These are phyloP conservation scores for Fomitopsis palustris DNA, from an alignment of 1,284 basidiomycete genomes.

Conservation along the genomic window DNA sequence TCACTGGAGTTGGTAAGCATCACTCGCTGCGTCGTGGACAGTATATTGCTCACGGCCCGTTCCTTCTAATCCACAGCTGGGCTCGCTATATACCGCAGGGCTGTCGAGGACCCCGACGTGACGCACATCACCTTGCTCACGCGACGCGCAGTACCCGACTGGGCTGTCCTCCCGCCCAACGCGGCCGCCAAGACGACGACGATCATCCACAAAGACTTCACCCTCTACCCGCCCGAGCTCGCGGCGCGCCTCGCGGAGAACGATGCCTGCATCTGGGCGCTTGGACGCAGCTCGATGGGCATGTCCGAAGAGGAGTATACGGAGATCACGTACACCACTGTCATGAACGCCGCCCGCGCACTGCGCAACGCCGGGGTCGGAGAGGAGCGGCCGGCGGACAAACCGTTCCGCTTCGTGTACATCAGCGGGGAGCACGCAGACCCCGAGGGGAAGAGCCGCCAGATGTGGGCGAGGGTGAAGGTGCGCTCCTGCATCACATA, in stretches of 20 bases:
- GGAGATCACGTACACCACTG: constrained; percentile 32
- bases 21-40: background rate
- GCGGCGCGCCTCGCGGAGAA: constrained; percentile 29
- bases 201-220: constrained; percentile 28
- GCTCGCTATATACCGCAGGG: constrained; percentile 35
- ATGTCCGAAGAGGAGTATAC: constrained; percentile 36
- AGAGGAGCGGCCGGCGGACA: constrained; percentile 12
- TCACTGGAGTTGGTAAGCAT: constrained; percentile 31
- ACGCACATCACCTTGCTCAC: constrained; percentile 32
- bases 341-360: constrained; percentile 29
- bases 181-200: constrained; percentile 27
- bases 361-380: constrained; percentile 29
- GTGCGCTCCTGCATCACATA: constrained; percentile 20
- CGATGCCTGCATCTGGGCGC: constrained; percentile 40
- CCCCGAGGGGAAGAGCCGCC: constrained; percentile 24
- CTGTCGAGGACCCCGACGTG: constrained; percentile 31
- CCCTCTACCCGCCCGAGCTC: constrained; percentile 19
- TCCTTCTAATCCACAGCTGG: constrained; percentile 29
- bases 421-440: constrained; percentile 32
- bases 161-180: constrained; percentile 29
- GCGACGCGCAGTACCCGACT: constrained; percentile 29
- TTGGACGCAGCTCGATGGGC: constrained; percentile 30
- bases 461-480: constrained; percentile 34
- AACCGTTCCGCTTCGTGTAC: constrained; percentile 32
- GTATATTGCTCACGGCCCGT: background rate